These are phyloP conservation scores for Cucurbitaria berberidis DNA, from an alignment of 2,329 filamentous ascomycete species.

Conservation along the genomic window DNA sequence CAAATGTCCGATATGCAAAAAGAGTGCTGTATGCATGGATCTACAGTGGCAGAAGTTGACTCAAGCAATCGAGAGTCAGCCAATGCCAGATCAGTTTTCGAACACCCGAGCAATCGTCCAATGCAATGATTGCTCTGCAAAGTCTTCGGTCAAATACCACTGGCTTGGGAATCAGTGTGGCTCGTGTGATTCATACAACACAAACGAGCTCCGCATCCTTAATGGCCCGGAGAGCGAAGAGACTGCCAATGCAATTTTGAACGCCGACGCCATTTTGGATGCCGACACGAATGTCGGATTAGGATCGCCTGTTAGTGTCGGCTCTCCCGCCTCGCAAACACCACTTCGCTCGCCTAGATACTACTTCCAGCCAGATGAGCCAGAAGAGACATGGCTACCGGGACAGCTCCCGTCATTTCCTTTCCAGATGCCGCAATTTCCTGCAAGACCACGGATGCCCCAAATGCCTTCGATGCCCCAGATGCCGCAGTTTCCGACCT, in stretches of 20 bases:
- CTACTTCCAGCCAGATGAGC: constrained; percentile 47
- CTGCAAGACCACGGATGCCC: constrained; percentile 39
- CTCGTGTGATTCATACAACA: constrained; percentile 62
- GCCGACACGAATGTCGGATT: constrained; percentile 35
- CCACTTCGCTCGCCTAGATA: constrained; percentile 45
- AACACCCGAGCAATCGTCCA: constrained; percentile 82
- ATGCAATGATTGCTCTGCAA: constrained; percentile 93
- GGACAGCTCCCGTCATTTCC: constrained; percentile 45
- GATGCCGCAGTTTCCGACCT: constrained; percentile 38
- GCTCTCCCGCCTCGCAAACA: constrained; percentile 39
- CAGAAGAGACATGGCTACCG: constrained; percentile 47
- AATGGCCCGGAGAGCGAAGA: constrained; percentile 48
- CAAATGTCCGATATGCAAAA: constrained; percentile 95
- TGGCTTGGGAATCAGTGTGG: constrained; percentile 93
- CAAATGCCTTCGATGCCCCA: constrained; percentile 42
- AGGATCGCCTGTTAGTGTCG: constrained; percentile 38
- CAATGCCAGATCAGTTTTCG: constrained; percentile 85
- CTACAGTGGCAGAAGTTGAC: constrained; percentile 91
- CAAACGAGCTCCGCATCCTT: constrained; percentile 55
- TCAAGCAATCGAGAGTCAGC: constrained; percentile 83
- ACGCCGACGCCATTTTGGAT: constrained; percentile 38
- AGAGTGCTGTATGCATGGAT: constrained; percentile 97
- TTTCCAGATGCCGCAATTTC: constrained; percentile 47
- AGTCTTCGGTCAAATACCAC: constrained; percentile 86
- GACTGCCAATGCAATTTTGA: constrained; percentile 40